Evolutionary conservation across 331 rosid genomes (phyloP).

Genomic region (Stylosanthes scabra): DNA sequence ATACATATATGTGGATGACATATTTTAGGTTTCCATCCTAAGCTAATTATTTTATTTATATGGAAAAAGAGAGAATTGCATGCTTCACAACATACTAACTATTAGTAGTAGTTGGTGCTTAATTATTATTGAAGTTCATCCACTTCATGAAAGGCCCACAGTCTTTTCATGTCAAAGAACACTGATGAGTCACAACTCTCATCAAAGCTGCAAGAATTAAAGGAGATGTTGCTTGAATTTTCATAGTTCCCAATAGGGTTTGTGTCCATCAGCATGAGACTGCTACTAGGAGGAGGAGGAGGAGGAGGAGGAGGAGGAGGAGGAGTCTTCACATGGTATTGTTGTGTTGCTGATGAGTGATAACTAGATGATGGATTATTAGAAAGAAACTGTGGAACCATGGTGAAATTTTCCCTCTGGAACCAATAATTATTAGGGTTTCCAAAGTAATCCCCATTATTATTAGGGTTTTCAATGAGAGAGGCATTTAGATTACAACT

Average conservation of each 20-base stretch:
- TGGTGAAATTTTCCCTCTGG: constrained; percentile 53
- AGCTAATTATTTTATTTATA: constrained; percentile 52
- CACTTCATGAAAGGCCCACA: constrained; percentile 59
- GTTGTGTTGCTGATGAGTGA: constrained; percentile 43
- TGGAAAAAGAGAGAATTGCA: constrained; percentile 54
- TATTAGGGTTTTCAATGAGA: constrained; percentile 56
- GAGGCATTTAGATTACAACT: constrained; percentile 54
- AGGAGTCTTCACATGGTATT: constrained; percentile 41
- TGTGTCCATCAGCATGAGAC: constrained; percentile 28
- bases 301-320: too few relatives aligned
- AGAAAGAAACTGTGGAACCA: constrained; percentile 43
- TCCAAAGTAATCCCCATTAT: constrained; percentile 46
- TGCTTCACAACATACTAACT: constrained; percentile 41
- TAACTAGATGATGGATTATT: constrained; percentile 23
- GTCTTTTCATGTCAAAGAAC: constrained; percentile 66
- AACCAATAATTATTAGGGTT: constrained; percentile 44
- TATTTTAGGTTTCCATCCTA: constrained; percentile 60
- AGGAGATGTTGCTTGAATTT: constrained; percentile 59
- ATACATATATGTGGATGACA: constrained; percentile 31
- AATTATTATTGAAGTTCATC: constrained; percentile 59
- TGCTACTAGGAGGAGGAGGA: not conserved
- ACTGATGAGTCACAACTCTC: constrained; percentile 63
- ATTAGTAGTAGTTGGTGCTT: too few relatives aligned
- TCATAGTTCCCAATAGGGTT: constrained; percentile 59
- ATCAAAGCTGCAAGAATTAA: constrained; percentile 56